Evolutionary conservation across 2,329 filamentous ascomycete genomes (phyloP).

Genomic region (Colletotrichum spinosum): DNA sequence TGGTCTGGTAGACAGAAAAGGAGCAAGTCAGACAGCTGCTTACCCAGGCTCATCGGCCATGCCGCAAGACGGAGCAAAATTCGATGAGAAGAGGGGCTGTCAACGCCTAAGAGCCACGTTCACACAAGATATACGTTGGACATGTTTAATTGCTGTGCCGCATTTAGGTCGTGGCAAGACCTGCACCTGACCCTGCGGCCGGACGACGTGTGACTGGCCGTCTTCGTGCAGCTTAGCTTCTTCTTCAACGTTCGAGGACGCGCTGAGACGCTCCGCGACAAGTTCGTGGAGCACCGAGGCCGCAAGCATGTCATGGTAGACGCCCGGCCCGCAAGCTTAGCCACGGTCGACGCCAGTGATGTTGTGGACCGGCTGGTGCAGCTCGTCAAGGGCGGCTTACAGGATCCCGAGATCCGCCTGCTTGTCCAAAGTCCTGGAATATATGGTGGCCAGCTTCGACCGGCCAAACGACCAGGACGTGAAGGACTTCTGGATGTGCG

Average conservation of each 20-base stretch:
- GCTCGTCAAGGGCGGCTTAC: not conserved
- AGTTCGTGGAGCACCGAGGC: slow-evolving; percentile 3
- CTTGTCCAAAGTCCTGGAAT: slow-evolving; percentile 26
- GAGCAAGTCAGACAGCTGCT: too few species aligned
- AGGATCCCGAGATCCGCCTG: slow-evolving; percentile 1
- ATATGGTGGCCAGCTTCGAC: slow-evolving; percentile 36
- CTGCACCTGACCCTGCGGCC: slow-evolving; percentile 1
- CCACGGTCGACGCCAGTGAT: not conserved
- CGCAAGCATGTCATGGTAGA: not conserved
- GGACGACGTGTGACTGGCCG: slow-evolving; percentile 10
- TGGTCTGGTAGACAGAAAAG: too few species aligned
- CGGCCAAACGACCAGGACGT: slow-evolving; percentile 24
- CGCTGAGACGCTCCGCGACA: slow-evolving; percentile 1
- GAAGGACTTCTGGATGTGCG: slow-evolving; percentile 39
- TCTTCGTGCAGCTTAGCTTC: slow-evolving; percentile 5
- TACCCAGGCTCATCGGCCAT: too few species aligned
- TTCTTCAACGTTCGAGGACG: not conserved
- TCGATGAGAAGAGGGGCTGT: too few species aligned
- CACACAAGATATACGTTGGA: too few species aligned
- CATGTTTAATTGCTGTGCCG: too few species aligned
- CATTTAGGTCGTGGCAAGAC: not conserved
- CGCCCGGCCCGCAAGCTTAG: not conserved
- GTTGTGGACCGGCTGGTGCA: not conserved
- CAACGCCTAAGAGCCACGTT: too few species aligned
- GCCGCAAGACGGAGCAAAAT: too few species aligned